Percentiles rank a stretch among this genome's conserved stretches.
Evolutionary conservation across 2,329 filamentous ascomycete genomes (phyloP).

Genomic region (Penicillium fuscoglaucum): DNA sequence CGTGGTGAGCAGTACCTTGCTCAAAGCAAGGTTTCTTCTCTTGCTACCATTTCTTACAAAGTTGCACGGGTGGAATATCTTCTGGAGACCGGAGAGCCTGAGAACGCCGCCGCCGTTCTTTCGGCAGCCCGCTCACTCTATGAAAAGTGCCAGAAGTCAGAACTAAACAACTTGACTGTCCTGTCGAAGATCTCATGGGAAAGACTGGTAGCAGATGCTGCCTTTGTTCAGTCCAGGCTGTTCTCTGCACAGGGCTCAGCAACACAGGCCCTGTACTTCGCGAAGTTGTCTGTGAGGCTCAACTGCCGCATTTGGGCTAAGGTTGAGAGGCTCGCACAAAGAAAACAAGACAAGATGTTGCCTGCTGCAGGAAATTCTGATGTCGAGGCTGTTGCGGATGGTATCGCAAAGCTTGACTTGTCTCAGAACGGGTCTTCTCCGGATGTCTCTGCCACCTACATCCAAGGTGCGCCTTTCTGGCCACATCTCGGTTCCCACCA

Average conservation of each 20-base stretch:
- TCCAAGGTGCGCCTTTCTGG: constrained; percentile 73
- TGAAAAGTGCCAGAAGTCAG: constrained; percentile 34
- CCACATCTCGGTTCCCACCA: constrained; percentile 72
- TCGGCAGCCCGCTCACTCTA: constrained; percentile 32
- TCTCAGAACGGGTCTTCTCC: constrained; percentile 34
- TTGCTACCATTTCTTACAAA: constrained; percentile 60
- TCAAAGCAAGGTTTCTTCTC: constrained; percentile 42
- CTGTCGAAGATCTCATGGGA: constrained; percentile 50
- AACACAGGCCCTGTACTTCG: constrained; percentile 50
- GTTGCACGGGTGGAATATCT: constrained; percentile 74
- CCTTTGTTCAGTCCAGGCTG: constrained; percentile 64
- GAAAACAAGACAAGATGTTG: constrained; percentile 34
- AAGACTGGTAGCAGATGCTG: constrained; percentile 59
- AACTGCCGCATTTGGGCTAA: constrained; percentile 55
- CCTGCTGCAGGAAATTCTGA: constrained; percentile 27
- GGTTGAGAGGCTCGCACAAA: constrained; percentile 47
- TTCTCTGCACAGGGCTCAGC: constrained; percentile 57
- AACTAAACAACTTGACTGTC: constrained; percentile 38
- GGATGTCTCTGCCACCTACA: constrained; percentile 47
- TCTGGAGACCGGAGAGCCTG: constrained; percentile 63
- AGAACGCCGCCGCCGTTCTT: constrained; percentile 54
- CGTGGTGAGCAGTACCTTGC: constrained; percentile 56
- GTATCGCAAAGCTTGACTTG: constrained; percentile 43
- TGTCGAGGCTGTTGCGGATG: constrained; percentile 40
- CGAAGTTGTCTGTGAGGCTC: constrained; percentile 50